A percentile compares a stretch with the other conserved stretches of the same genome.
Evolutionary conservation across 2,329 filamentous ascomycete species (phyloP).

Genomic region (Chaetomium sp.): DNA sequence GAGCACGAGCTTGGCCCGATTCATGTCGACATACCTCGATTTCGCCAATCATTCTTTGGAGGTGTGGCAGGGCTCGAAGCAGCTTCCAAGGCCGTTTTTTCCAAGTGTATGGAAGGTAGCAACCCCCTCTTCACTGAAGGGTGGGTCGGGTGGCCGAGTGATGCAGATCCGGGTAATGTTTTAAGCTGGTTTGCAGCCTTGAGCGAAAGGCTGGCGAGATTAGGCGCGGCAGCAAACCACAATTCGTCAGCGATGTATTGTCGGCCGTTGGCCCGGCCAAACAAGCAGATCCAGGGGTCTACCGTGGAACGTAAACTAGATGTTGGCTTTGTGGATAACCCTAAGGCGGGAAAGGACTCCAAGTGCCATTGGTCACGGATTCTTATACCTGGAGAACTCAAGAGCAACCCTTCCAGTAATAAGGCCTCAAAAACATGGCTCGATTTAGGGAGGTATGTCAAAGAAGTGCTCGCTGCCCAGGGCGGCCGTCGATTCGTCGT

Average conservation of each 20-base stretch:
- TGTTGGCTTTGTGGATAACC: not conserved
- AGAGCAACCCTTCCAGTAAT: not conserved
- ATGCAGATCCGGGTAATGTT: not conserved
- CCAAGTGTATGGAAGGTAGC: not conserved
- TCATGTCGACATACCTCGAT: not conserved
- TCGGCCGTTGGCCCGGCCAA: not conserved
- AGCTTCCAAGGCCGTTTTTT: not conserved
- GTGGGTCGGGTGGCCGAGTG: not conserved
- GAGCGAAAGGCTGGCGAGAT: not conserved
- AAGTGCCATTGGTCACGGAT: not conserved
- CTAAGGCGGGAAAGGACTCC: not conserved
- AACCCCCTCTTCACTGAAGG: not conserved
- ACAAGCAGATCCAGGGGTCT: not conserved
- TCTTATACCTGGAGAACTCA: not conserved
- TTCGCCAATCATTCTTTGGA: not conserved
- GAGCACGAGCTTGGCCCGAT: not conserved
- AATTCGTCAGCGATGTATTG: not conserved
- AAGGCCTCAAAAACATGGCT: not conserved
- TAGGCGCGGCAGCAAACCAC: not conserved
- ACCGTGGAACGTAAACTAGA: not conserved
- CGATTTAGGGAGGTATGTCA: not conserved
- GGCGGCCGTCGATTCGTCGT: not conserved
- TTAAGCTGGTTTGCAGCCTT: not conserved
- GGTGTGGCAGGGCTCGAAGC: not conserved
- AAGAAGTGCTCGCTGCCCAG: not conserved